Evolutionary conservation across 257 asterid genomes (phyloP).

Genomic region (Vinca minor): DNA sequence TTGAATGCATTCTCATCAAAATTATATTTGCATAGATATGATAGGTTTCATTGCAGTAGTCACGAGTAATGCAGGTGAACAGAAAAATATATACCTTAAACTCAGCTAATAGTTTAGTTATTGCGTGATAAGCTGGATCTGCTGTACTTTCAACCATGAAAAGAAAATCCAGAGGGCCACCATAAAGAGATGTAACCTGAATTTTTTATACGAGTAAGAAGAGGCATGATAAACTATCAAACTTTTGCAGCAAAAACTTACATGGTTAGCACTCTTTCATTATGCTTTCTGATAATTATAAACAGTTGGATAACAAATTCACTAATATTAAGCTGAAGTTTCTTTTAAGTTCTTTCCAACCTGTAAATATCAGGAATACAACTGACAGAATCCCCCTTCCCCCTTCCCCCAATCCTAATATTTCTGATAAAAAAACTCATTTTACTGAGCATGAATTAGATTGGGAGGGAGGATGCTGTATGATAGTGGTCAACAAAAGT

Average conservation of each 20-base stretch:
- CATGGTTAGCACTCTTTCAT: background rate
- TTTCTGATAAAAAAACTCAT: background rate
- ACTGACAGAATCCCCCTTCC: background rate
- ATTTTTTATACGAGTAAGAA: constrained; percentile 20
- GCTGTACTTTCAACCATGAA: constrained; percentile 84
- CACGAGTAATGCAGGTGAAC: background rate
- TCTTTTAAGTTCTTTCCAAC: background rate
- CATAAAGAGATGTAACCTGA: constrained; percentile 93
- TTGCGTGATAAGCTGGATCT: constrained; percentile 93
- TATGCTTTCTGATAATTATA: background rate
- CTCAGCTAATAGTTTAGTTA: constrained; percentile 53
- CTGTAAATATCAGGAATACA: background rate
- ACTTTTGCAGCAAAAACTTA: constrained; percentile 1
- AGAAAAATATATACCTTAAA: constrained; percentile 43
- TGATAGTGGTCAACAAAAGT: background rate
- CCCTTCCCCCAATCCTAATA: background rate
- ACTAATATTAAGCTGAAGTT: background rate
- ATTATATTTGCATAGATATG: background rate
- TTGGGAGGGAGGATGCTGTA: background rate
- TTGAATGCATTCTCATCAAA: background rate
- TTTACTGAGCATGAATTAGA: background rate
- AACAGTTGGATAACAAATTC: background rate
- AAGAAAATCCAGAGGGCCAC: constrained; percentile 88
- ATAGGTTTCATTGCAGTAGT: background rate
- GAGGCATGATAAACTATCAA: constrained; percentile 11